Base-by-base conservation (phyloP, 805 yeast genomes). In the Cyberlindnera americana region DNA sequence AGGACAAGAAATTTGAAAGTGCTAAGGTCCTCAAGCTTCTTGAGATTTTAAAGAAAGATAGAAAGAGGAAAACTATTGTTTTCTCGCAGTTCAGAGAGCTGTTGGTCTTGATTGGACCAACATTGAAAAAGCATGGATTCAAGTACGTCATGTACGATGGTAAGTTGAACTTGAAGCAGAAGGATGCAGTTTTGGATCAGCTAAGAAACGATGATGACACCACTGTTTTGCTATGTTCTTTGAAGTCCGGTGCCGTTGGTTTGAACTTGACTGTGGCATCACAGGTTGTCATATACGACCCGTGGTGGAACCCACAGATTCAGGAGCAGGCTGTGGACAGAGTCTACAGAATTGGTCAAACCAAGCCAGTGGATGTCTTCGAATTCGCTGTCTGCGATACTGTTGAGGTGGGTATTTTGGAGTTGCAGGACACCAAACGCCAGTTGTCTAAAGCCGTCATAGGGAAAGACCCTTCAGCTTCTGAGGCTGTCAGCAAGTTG, bases 181-280 rank as follows among this genome's bases (percentile, higher is more conserved):
- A 73, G 19, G 60, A 54, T 11, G 32, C 40, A 3, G 50, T 66
- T 0, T 52, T 71, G 19, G 37, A 47, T 4, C 40, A 41, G 15
- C 49, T 69, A 29, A 46, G 59, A 32, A 49, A 52, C 4, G 66
- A 66, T 33, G 40, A 49, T 11, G 54, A 49, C 10, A 46, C 47
- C 6, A 51, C 52, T 3, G 47, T 90, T 3, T 57, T 90, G 15
- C 64, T 89, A 18, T 61, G 89, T 21, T 83, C 95, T 10, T 66
- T 89, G 46, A 89, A 86, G 60, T 90, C 96, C 0, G 97, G 97
- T 16, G 96, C 96, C 2, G 95, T 88, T 5, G 97, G 97, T 0
- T 67, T 89, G 46, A 89, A 89, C 54, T 67, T 89, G 43, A 89
- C 95, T 0, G 75, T 79, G 36, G 95, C 96, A 0, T 81, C 85